Percentiles rank a stretch among this genome's conserved stretches.
These are phyloP conservation scores for Erodium moschatum DNA, from an alignment of 441 rosid genomes.

Conservation along the genomic window DNA sequence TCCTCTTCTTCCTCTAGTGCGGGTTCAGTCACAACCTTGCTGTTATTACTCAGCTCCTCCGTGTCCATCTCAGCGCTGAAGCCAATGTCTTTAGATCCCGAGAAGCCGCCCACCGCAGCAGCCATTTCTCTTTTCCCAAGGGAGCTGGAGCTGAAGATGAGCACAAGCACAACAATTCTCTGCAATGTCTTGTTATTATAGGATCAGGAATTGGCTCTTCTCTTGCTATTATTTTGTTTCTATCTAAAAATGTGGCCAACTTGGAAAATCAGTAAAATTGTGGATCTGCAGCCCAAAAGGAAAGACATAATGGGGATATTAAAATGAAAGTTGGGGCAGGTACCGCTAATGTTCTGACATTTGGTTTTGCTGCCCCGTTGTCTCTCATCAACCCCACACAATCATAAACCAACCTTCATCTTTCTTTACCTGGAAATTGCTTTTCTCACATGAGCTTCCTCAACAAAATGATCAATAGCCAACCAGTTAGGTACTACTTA, in stretches of 20 bases:
- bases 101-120: background rate
- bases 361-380: background rate
- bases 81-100: conserved; percentile 1
- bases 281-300: background rate
- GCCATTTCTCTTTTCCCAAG: background rate
- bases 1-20: no score
- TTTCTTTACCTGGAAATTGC: background rate
- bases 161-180: background rate
- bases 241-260: background rate
- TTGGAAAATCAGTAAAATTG: background rate
- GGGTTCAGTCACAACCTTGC: background rate
- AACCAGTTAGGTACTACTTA: background rate
- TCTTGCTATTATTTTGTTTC: background rate
- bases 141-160: background rate
- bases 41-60: background rate
- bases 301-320: background rate
- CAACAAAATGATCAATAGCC: background rate
- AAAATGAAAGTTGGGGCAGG: background rate
- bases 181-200: background rate
- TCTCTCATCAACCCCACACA: background rate
- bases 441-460: background rate
- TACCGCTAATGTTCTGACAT: background rate
- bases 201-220: background rate
- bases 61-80: background rate
- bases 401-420: background rate